phyloP scores from a whole-genome alignment of 306 rosid species.

The cucumber (Cucumis sativus) region Cucumber_9930_V3 NC_026655.2:7534501-7535000 shows the following conservation, averaged over 20 bases:
- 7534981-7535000: not conserved
- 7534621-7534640: conserved; percentile 41
- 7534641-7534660: conserved; percentile 41
- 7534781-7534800: not conserved
- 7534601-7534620: conserved; percentile 83
- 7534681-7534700: not conserved
- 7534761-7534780: not conserved
- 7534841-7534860: not conserved
- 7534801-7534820: not conserved
- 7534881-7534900: not conserved
- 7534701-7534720: not conserved
- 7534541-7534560: conserved; percentile 61
- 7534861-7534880: not conserved
- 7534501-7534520: conserved; percentile 77
- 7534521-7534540: conserved; percentile 82
- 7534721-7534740: not conserved
- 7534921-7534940: not conserved
- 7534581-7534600: conserved; percentile 86
- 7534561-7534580: conserved; percentile 65
- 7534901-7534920: not conserved
- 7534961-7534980: not conserved
- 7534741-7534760: not conserved
- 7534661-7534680: not conserved
- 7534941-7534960: not conserved
- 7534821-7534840: not conserved